Percentiles rank a stretch among this genome's conserved stretches.
Evolutionary conservation across 2,329 filamentous ascomycete species (phyloP).

Genomic region (Penicillium glabrum): DNA sequence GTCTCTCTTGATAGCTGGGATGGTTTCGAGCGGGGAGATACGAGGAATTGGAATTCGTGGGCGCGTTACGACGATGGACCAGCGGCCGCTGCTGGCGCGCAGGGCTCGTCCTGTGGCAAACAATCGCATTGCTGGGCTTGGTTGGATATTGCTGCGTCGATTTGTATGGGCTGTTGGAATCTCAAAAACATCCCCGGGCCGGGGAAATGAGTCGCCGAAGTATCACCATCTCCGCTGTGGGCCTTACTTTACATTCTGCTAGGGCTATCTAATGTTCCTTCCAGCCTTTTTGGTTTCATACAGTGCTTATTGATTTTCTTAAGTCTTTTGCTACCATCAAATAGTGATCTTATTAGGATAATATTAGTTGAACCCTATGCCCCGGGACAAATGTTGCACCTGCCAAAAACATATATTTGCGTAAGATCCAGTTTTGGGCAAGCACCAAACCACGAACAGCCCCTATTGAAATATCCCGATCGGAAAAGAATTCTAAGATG

Average conservation of each 20-base stretch:
- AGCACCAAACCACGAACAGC: no score
- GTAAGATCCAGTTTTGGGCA: no score
- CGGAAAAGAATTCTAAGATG: no score
- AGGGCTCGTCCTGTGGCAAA: slow-evolving; percentile 42
- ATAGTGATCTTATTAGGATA: no score
- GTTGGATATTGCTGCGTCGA: not conserved
- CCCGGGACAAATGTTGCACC: no score
- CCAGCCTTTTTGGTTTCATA: no score
- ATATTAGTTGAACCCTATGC: no score
- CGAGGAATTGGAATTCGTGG: slow-evolving; percentile 23
- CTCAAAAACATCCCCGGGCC: slow-evolving; percentile 19
- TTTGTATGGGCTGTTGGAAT: slow-evolving; percentile 7
- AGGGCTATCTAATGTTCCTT: no score
- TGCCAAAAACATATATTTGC: no score
- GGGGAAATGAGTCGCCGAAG: slow-evolving; percentile 27
- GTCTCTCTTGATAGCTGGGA: slow-evolving; percentile 17
- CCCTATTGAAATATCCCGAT: no score
- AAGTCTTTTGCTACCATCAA: no score
- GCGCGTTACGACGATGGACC: slow-evolving; percentile 28
- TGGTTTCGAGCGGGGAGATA: slow-evolving; percentile 8
- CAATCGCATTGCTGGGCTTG: slow-evolving; percentile 33
- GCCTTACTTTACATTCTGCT: not conserved
- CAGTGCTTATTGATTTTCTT: no score
- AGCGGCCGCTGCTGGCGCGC: slow-evolving; percentile 35
- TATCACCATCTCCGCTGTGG: slow-evolving; percentile 6